Percentiles rank a stretch among this genome's conserved stretches.
phyloP scores from a whole-genome alignment of 2,329 filamentous ascomycete species.

The Talaromyces sp. region DNA sequence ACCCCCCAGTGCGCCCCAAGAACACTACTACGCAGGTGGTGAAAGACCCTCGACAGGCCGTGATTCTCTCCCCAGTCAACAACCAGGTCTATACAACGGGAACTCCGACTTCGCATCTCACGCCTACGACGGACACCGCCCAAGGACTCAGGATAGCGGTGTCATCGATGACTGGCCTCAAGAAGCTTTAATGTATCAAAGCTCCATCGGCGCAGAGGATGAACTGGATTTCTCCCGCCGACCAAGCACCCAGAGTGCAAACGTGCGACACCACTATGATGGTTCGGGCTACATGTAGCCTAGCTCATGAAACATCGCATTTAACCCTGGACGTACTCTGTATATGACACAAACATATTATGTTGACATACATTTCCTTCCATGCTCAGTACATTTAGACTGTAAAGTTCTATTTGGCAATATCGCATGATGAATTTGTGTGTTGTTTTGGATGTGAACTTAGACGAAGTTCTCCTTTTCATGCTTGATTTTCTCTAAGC shows the following conservation, averaged over 20 bases:
- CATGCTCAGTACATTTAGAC: not conserved
- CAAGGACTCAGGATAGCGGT: conserved; percentile 27
- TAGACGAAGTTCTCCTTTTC: too few species aligned
- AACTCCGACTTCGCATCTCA: conserved; percentile 13
- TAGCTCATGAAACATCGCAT: not conserved
- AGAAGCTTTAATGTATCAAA: conserved; percentile 46
- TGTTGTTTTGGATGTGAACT: too few species aligned
- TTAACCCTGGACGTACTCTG: conserved; percentile 15
- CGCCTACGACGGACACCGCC: conserved; percentile 20
- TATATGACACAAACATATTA: conserved; percentile 9
- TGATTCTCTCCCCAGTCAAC: conserved; percentile 36
- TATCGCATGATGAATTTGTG: not conserved
- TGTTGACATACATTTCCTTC: not conserved
- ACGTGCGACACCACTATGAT: conserved; percentile 33
- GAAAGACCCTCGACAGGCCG: conserved; percentile 21
- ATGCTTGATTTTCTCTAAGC: not conserved
- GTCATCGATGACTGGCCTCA: conserved; percentile 42
- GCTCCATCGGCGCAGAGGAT: conserved; percentile 26
- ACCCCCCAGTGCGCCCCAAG: conserved; percentile 9
- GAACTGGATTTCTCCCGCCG: conserved; percentile 21
- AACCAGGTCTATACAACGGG: conserved; percentile 25
- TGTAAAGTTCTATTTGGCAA: not conserved
- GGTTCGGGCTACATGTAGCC: conserved; percentile 20
- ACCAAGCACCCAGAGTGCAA: conserved; percentile 25
- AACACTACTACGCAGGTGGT: not conserved